Evolutionary conservation across 2,329 filamentous ascomycete genomes (phyloP).

Genomic region (Acephala macrosclerotiorum): DNA sequence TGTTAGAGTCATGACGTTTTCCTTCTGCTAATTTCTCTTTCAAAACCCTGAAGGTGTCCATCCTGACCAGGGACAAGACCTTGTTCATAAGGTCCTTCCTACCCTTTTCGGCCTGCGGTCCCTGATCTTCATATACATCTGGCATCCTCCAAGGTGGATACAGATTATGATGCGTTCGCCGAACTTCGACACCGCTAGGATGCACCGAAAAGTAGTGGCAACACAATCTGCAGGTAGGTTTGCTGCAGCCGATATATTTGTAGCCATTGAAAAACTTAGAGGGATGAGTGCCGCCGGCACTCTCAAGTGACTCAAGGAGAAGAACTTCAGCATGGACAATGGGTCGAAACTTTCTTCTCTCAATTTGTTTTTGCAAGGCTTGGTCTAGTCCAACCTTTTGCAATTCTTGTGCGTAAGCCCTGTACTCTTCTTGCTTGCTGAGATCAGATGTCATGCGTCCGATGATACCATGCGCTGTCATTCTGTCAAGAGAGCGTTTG

Average conservation of each 20-base stretch:
- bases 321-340: conserved; percentile 30
- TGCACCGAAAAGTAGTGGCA: conserved; percentile 27
- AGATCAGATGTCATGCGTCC: conserved; percentile 27
- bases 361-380: no score
- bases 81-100: no score
- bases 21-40: conserved; percentile 37
- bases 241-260: conserved; percentile 31
- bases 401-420: conserved; percentile 20
- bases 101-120: neutral
- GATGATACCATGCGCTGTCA: conserved; percentile 17
- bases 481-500: neutral
- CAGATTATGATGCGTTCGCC: conserved; percentile 26
- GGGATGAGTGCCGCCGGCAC: conserved; percentile 16
- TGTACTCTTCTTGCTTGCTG: conserved; percentile 20
- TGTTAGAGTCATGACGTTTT: conserved; percentile 46
- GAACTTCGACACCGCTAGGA: conserved; percentile 21
- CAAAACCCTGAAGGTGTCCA: no score
- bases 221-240: conserved; percentile 29
- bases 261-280: conserved; percentile 23
- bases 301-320: conserved; percentile 23
- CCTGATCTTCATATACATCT: conserved; percentile 25
- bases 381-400: conserved; percentile 14
- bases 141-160: conserved; percentile 27
- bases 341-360: conserved; percentile 20
- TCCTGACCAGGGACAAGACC: no score